Conservation (phyloP, 2,329 filamentous ascomycete species). For the Colletotrichum chlorophyti region DNA sequence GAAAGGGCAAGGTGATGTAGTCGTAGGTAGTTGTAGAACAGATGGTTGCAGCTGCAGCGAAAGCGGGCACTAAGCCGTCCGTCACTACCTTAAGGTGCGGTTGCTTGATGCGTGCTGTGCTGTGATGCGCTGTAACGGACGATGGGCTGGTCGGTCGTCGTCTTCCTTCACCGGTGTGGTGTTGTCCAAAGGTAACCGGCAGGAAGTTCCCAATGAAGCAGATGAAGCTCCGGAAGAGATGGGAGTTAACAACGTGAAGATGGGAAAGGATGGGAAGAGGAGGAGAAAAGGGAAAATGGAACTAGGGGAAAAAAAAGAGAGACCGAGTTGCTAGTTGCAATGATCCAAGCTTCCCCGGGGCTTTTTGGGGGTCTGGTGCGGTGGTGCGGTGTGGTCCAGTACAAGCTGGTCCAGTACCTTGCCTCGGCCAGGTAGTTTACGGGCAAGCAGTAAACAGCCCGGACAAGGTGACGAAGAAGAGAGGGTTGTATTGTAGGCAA, state of each 20-base stretch:
- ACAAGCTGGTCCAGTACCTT: conserved; percentile 4
- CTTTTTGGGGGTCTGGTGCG: conserved; percentile 17
- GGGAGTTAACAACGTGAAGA: background rate
- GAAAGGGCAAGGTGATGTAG: too few species aligned
- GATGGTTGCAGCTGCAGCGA: too few species aligned
- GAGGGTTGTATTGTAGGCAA: background rate
- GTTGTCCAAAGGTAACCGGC: background rate
- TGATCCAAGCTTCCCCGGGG: conserved; percentile 26
- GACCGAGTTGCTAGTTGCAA: conserved; percentile 22
- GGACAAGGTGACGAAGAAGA: background rate
- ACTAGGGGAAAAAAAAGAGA: background rate
- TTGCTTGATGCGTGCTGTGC: too few species aligned
- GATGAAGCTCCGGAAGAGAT: conserved; percentile 10
- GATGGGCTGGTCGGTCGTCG: background rate
- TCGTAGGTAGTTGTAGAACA: background rate
- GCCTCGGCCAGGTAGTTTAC: conserved; percentile 11
- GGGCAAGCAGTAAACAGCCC: background rate
- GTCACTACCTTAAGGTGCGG: too few species aligned
- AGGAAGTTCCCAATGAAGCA: background rate
- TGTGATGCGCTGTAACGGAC: conserved; percentile 1
- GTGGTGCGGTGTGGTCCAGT: conserved; percentile 12
- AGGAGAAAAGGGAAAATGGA: background rate
- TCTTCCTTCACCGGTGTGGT: background rate
- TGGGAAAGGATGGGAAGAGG: conserved; percentile 3
- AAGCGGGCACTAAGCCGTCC: too few species aligned